phyloP scores from a whole-genome alignment of 257 asterid species.

The Solanum habrochaites region DNA sequence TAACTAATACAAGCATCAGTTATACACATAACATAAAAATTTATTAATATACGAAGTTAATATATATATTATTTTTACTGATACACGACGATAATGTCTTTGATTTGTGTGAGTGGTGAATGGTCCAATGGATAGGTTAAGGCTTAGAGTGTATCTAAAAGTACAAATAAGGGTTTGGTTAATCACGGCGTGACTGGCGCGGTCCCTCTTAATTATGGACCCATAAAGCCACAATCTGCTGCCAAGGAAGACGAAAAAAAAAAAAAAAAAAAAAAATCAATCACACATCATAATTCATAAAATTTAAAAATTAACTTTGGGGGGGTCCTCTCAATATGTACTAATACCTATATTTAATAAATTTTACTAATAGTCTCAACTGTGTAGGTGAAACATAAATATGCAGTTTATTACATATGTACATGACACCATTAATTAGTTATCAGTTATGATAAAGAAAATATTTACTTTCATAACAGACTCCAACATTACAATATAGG shows the following conservation, averaged over 20 bases:
- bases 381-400: not conserved
- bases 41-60: too few species aligned
- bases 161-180: not conserved
- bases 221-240: not conserved
- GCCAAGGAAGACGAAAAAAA: not conserved
- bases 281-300: not conserved
- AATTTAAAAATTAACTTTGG: too few species aligned
- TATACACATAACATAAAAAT: too few species aligned
- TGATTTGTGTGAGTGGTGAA: too few species aligned
- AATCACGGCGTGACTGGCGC: not conserved
- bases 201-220: not conserved
- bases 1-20: too few species aligned
- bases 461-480: too few species aligned
- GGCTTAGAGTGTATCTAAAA: not conserved
- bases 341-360: not conserved
- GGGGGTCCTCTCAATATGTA: too few species aligned
- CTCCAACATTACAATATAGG: not conserved
- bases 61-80: too few species aligned
- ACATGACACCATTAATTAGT: not conserved
- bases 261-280: too few species aligned
- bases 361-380: not conserved
- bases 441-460: not conserved
- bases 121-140: too few species aligned
- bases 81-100: too few species aligned
- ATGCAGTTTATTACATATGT: not conserved